Conservation (phyloP, 495 filamentous ascomycete genomes). For the Aspergillus saccharolyticus region DNA sequence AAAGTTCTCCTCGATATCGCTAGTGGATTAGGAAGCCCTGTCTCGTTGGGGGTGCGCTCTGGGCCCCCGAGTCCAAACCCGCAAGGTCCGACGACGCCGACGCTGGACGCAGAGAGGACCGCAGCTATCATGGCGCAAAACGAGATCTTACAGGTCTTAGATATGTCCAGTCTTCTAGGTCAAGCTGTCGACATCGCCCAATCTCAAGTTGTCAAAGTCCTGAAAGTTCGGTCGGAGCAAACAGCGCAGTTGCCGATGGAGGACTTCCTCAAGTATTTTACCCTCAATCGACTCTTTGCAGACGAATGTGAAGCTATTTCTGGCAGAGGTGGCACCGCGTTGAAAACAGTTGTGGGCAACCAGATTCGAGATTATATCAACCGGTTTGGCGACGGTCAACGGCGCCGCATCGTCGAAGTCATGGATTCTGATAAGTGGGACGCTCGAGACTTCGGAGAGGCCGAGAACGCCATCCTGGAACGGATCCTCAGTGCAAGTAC, state of each 20-base stretch:
- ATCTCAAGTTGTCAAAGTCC: conserved; percentile 82
- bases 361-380: conserved; percentile 89
- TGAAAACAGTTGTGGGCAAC: conserved; percentile 84
- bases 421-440: conserved; percentile 93
- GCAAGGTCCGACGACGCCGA: conserved; percentile 23
- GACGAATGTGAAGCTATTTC: conserved; percentile 97
- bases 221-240: conserved; percentile 87
- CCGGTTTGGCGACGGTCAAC: conserved; percentile 67
- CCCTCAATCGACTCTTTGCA: conserved; percentile 86
- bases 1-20: conserved; percentile 96
- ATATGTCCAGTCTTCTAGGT: conserved; percentile 90
- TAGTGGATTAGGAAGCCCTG: conserved; percentile 58
- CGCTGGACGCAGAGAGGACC: conserved; percentile 5
- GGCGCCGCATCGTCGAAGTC: conserved; percentile 70
- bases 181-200: conserved; percentile 92
- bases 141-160: conserved; percentile 77
- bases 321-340: conserved; percentile 72
- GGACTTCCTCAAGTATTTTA: conserved; percentile 86
- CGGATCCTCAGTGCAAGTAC: conserved; percentile 75
- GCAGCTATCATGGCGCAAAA: conserved; percentile 53
- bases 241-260: conserved; percentile 66
- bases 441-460: conserved; percentile 75
- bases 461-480: conserved; percentile 55
- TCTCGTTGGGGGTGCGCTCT: conserved; percentile 33
- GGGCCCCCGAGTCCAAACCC: conserved; percentile 43